Conservation (phyloP, 2,329 filamentous ascomycete species). For the Cercospora sp. region DNA sequence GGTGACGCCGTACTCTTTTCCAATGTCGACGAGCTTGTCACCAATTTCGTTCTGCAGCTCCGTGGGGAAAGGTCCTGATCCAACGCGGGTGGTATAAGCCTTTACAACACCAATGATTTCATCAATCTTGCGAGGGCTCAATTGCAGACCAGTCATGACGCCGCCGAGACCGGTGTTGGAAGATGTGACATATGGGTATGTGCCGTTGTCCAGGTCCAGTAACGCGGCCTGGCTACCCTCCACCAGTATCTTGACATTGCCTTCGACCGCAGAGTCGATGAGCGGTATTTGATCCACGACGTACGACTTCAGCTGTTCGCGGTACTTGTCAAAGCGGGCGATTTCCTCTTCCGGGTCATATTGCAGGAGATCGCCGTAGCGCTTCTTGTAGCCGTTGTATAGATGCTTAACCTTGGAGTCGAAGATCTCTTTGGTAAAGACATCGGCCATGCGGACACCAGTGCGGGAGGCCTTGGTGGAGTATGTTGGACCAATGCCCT, state of each 20-base stretch:
- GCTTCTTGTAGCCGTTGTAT: conserved; percentile 64
- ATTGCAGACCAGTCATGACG: conserved; percentile 62
- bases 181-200: conserved; percentile 63
- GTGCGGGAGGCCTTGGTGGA: conserved; percentile 65
- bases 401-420: conserved; percentile 65
- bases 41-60: conserved; percentile 62
- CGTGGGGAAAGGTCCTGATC: conserved; percentile 66
- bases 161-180: conserved; percentile 63
- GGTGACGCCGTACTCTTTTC: conserved; percentile 58
- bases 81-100: conserved; percentile 62
- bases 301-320: conserved; percentile 59
- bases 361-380: conserved; percentile 66
- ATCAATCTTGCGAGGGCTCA: conserved; percentile 62
- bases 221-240: conserved; percentile 70
- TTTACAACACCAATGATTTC: conserved; percentile 68
- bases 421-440: conserved; percentile 67
- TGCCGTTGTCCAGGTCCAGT: conserved; percentile 65
- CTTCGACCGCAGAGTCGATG: conserved; percentile 61
- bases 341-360: conserved; percentile 73
- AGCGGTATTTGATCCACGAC: conserved; percentile 68
- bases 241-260: conserved; percentile 62
- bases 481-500: conserved; percentile 58
- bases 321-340: conserved; percentile 59
- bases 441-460: conserved; percentile 65
- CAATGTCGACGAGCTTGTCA: conserved; percentile 58